Evolutionary conservation across 371 early-diverging fungal genomes (phyloP), one percentile per base, ranked within the genome.

Genomic region (Neoconidiobolus thromboides): DNA sequence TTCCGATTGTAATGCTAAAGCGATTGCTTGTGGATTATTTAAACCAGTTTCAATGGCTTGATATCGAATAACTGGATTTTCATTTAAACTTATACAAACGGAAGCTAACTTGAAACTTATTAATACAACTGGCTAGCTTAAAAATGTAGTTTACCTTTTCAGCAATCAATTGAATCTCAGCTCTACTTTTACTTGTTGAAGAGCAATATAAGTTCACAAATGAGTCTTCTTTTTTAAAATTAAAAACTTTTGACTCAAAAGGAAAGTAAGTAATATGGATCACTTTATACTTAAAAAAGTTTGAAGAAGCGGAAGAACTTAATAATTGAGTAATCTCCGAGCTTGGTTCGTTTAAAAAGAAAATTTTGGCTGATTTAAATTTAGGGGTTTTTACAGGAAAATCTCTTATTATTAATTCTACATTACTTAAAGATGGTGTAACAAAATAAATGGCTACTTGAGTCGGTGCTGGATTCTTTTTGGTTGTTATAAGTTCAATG

Each of bases 61-160:
- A 63, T 87, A 93, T 54, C 92, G 73, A 54, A 97, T 87, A 60
- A 87, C 75, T 1, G 96, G 96, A 58, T 73, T 77, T 61, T 91
- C 89, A 44, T 85, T 87, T 48, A 94, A 71, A 3, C 85, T 76
- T 0, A 79, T 81, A 67, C 85, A 85, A 0, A 88, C 76, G 49
- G 82, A 82, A 3, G 26, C 81, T 71, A 36, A 88, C 67, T 79
- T 80, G 64, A 10, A 39, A 14, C 26, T 0, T 56, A 14, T 2
- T 60, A 69, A 42, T 59, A 14, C 58, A 60, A 62, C 57, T 58
- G 48, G 42, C 7, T 12, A 12, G 9, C 1, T 26, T 40, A 51
- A 14, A 2, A 51, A 2, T 38, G 26, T 49, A 51, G n/a, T 57
- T 39, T 67, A 80, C 82, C 70, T 81, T 78, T 62, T 81, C 78